Conservation (phyloP, 768 basidiomycete species). For the Podaxis sp. region DNA sequence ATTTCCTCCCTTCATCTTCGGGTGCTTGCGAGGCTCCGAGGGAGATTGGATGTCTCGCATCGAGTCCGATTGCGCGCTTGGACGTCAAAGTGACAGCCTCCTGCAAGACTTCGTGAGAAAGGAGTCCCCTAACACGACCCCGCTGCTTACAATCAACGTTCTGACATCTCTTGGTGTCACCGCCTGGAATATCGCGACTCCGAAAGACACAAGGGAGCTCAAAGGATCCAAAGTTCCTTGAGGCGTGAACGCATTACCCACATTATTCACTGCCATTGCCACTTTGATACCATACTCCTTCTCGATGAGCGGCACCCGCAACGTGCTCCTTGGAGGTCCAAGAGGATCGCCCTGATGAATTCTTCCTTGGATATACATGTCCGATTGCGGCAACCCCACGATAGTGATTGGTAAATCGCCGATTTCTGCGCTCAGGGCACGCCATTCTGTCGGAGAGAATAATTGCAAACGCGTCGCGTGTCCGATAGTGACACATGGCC, state of each 20-base stretch:
- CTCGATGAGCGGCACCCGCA: conserved; percentile 49
- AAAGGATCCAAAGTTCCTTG: conserved; percentile 65
- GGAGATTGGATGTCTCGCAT: neutral
- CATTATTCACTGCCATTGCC: conserved; percentile 62
- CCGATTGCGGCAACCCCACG: conserved; percentile 60
- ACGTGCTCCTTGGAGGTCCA: conserved; percentile 50
- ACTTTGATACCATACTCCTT: conserved; percentile 43
- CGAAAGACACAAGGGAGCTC: conserved; percentile 50
- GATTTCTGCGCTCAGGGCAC: conserved; percentile 36
- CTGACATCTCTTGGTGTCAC: conserved; percentile 46
- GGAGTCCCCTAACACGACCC: conserved; percentile 7
- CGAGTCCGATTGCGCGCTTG: conserved; percentile 45
- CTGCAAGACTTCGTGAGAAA: conserved; percentile 21
- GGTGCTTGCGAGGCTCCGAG: neutral
- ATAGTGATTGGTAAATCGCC: conserved; percentile 47
- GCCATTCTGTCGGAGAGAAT: conserved; percentile 47
- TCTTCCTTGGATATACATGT: conserved; percentile 69
- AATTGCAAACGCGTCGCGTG: conserved; percentile 60
- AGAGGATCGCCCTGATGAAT: conserved; percentile 28
- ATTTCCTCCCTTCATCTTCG: neutral
- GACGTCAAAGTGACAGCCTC: conserved; percentile 50
- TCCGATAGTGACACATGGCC: conserved; percentile 50
- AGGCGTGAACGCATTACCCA: conserved; percentile 68
- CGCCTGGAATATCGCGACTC: conserved; percentile 57
- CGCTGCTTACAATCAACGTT: conserved; percentile 43